Percentiles rank a stretch among this genome's conserved stretches.
Evolutionary conservation across 2,329 filamentous ascomycete genomes (phyloP).

Genomic region (Sclerotinia sclerotiorum): DNA sequence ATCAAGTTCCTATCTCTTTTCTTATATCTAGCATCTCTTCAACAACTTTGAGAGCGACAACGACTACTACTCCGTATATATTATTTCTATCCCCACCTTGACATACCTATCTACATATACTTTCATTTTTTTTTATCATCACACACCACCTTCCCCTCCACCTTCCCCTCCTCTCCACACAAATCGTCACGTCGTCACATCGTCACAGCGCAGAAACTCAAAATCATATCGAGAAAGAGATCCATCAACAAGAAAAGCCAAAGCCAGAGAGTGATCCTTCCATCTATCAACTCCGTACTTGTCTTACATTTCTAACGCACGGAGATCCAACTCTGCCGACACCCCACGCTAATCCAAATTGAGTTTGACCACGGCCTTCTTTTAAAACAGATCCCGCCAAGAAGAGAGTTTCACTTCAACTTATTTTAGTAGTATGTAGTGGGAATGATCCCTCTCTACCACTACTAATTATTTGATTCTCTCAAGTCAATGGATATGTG

Average conservation of each 20-base stretch:
- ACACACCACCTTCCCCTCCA: not conserved
- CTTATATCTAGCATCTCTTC: not conserved
- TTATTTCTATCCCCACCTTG: not conserved
- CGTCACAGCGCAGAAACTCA: not conserved
- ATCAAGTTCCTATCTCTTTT: not conserved
- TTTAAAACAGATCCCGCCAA: constrained; percentile 12
- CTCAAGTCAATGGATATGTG: constrained; percentile 13
- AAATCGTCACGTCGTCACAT: no score
- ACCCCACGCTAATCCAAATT: not conserved
- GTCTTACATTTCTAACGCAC: not conserved
- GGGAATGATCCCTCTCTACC: constrained; percentile 4
- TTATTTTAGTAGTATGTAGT: constrained; percentile 1
- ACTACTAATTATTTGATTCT: not conserved
- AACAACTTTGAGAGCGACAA: not conserved
- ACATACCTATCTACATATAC: no score
- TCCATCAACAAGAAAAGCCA: not conserved
- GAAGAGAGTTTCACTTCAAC: constrained; percentile 13
- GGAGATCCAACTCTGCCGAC: constrained; percentile 8
- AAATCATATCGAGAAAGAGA: not conserved
- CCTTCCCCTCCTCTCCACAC: not conserved
- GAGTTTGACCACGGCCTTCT: not conserved
- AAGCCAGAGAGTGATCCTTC: constrained; percentile 5
- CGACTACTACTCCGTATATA: not conserved
- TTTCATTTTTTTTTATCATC: not conserved
- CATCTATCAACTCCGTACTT: not conserved